Conservation (phyloP, 2,329 filamentous ascomycete species). For the Taxawa tesnikishii region DNA sequence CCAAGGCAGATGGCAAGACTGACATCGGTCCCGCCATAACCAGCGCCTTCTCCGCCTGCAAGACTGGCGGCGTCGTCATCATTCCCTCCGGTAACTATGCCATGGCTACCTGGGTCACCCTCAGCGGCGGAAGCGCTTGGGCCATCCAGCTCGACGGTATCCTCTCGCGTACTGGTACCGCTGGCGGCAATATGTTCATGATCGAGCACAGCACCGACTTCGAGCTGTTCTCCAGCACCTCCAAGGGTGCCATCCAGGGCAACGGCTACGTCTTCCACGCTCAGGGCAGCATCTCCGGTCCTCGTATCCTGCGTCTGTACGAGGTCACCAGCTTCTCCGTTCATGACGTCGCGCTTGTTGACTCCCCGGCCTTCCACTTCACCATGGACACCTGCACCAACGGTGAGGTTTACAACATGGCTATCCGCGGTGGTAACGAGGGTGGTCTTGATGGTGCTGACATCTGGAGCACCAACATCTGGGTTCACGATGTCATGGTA, state of each 20-base stretch:
- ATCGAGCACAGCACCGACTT: slow-evolving; percentile 39
- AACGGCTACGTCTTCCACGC: slow-evolving; percentile 38
- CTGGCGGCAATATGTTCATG: slow-evolving; percentile 41
- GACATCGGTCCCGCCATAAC: slow-evolving; percentile 38
- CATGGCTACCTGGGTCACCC: slow-evolving; percentile 36
- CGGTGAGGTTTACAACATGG: slow-evolving; percentile 45
- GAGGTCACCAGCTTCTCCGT: slow-evolving; percentile 35
- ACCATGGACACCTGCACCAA: slow-evolving; percentile 37
- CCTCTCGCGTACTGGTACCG: slow-evolving; percentile 39
- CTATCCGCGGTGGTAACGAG: slow-evolving; percentile 38
- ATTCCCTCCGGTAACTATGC: slow-evolving; percentile 39
- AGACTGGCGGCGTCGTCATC: slow-evolving; percentile 36
- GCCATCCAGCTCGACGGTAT: slow-evolving; percentile 41
- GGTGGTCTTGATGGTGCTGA: slow-evolving; percentile 46
- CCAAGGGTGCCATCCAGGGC: slow-evolving; percentile 40
- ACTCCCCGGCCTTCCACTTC: slow-evolving; percentile 39
- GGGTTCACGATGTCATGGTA: slow-evolving; percentile 47
- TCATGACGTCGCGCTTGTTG: slow-evolving; percentile 37
- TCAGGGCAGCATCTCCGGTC: slow-evolving; percentile 25
- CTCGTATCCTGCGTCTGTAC: slow-evolving; percentile 34
- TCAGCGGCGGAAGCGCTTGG: slow-evolving; percentile 35
- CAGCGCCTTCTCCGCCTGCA: slow-evolving; percentile 39
- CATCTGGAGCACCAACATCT: slow-evolving; percentile 42
- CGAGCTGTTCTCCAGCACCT: slow-evolving; percentile 41
- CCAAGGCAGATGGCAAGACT: slow-evolving; percentile 36